Conservation (phyloP, 2,329 filamentous ascomycete genomes). For the Pseudonectria buxi region DNA sequence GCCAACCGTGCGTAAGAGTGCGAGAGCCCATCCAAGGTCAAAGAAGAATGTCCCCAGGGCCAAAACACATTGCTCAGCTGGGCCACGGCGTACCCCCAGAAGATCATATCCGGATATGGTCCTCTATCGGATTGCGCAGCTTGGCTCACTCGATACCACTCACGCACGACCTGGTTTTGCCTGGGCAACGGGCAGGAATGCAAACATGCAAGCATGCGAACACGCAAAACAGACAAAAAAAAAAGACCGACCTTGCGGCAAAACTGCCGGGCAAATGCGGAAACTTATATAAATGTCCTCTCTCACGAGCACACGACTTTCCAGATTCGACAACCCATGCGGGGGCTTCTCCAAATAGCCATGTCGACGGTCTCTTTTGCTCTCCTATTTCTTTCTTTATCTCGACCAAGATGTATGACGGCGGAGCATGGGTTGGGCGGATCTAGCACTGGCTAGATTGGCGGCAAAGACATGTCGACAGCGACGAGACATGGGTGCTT, state of each 20-base stretch:
- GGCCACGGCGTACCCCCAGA: no score
- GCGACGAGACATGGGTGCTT: slow-evolving; percentile 14
- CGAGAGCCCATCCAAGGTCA: neutral
- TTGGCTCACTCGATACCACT: no score
- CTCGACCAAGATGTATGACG: neutral
- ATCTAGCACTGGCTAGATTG: slow-evolving; percentile 23
- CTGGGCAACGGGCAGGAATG: no score
- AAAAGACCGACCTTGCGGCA: slow-evolving; percentile 10
- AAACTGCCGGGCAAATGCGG: slow-evolving; percentile 15
- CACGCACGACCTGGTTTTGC: no score
- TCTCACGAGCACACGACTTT: slow-evolving; percentile 30
- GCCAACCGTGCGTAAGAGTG: slow-evolving; percentile 54
- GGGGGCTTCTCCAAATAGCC: slow-evolving; percentile 9
- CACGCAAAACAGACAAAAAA: slow-evolving; percentile 6
- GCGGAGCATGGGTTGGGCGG: slow-evolving; percentile 17
- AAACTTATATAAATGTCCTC: slow-evolving; percentile 27
- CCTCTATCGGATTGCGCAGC: no score
- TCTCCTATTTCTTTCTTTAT: slow-evolving; percentile 8
- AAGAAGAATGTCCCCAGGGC: no score
- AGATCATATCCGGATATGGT: no score
- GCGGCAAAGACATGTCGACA: slow-evolving; percentile 12
- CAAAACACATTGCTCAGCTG: no score
- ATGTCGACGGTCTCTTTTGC: slow-evolving; percentile 20
- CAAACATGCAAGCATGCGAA: neutral
- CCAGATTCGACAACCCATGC: slow-evolving; percentile 16